Base-by-base conservation (phyloP, 2,329 filamentous ascomycete species). In the Aphanocladium album region DNA sequence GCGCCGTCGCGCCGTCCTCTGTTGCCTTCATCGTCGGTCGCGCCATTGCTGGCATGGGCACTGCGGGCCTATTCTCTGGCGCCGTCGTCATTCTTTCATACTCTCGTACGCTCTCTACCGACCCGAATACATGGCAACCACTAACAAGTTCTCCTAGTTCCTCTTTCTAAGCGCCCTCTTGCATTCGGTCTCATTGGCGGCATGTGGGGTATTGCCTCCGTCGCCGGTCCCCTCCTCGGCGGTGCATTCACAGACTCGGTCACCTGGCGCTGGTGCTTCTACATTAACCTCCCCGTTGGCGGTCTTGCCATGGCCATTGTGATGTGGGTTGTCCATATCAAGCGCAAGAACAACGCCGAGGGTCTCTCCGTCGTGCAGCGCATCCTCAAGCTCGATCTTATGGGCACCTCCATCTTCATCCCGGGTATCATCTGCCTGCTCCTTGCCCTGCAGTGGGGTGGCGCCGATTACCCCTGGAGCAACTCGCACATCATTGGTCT, bases 391-490 rank as follows among this genome's bases (percentile, higher is more conserved):
- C 72, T 85, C 50, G 83, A 85, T 65, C 68, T 82, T 11, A 49
- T 76, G 11, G 82, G 83, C 30, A 77, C 78, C 2, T 68, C 69
- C n/a, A 70, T 83, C 61, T 77, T 84, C 66, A 74, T 83, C 30
- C 80, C 82, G 1, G 76, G 78, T 41, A 75, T 84, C 50, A 69
- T 84, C 62, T 80, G 77, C 64, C 73, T 85, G 14, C 71, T 86
- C 9, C 74, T 86, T 4, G 83, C 81, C 8, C 72, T 86, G 41
- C 79, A 85, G 65, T 85, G 80, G 79, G 83, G 82, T 16, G 83
- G 83, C 9, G 72, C 77, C 43, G 69, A 77, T 25, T 79, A 81
- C 59, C 55, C 82, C 4, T 86, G 83, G 83, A 73, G 68, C 60
- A 76, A 74, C 70, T 69, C 76, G 14, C 73, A 70, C 25, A 74